These are phyloP conservation scores for Diaporthe citriasiana DNA, from an alignment of 2,329 filamentous ascomycete genomes.

Conservation along the genomic window DNA sequence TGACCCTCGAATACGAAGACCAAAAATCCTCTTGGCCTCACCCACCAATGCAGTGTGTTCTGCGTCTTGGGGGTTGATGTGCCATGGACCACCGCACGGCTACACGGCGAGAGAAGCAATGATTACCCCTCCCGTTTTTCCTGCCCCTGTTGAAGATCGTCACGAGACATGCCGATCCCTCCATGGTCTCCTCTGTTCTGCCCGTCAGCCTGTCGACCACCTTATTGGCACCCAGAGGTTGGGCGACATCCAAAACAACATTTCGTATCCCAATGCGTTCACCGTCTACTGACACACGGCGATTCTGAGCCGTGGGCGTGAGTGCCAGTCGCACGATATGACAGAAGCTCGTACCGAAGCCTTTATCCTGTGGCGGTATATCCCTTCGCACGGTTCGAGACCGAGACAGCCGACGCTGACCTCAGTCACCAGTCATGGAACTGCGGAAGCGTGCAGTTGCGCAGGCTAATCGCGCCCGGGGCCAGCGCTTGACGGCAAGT, in stretches of 20 bases:
- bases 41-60: slow-evolving; percentile 26
- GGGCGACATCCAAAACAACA: not conserved
- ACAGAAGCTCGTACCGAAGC: slow-evolving; percentile 7
- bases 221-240: not conserved
- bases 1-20: slow-evolving; percentile 30
- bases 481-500: slow-evolving; percentile 17
- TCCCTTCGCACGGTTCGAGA: slow-evolving; percentile 1
- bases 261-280: slow-evolving; percentile 12
- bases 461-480: not conserved
- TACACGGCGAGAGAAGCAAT: slow-evolving; percentile 1
- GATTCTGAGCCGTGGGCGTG: not conserved
- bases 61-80: not conserved
- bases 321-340: slow-evolving; percentile 8
- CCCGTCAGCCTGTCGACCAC: not conserved
- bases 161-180: slow-evolving; percentile 18
- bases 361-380: not conserved
- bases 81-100: slow-evolving; percentile 4
- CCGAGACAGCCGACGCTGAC: slow-evolving; percentile 20
- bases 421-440: slow-evolving; percentile 17
- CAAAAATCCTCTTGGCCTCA: slow-evolving; percentile 5
- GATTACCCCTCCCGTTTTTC: slow-evolving; percentile 27
- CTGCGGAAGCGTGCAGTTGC: slow-evolving; percentile 19
- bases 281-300: slow-evolving; percentile 11
- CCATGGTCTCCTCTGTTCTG: not conserved
- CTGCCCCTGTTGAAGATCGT: slow-evolving; percentile 22